Percentiles rank a stretch among this genome's conserved stretches.
Conservation (phyloP, 1,284 basidiomycete genomes). For the Puccinia horiana region DNA sequence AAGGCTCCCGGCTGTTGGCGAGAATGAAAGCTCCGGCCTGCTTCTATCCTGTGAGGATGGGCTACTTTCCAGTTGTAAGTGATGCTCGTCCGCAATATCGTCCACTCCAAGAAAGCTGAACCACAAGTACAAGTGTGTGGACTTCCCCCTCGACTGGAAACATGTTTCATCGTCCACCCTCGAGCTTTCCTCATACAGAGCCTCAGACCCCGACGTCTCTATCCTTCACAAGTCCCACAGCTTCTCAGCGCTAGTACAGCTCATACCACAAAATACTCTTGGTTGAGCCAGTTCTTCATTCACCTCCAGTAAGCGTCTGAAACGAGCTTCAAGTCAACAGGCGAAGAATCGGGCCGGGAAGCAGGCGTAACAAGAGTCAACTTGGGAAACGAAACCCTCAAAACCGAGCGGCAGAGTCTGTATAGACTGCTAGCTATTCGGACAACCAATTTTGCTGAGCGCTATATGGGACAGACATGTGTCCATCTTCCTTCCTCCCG, state of each 20-base stretch:
- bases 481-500: not conserved
- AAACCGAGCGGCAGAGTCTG: slow-evolving; percentile 19
- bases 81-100: too few species aligned
- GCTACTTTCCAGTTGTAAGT: too few species aligned
- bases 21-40: too few species aligned
- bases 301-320: not conserved
- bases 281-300: not conserved
- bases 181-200: not conserved
- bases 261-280: not conserved
- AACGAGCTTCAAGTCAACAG: not conserved
- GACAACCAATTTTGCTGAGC: not conserved
- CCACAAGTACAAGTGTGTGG: too few species aligned
- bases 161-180: slow-evolving; percentile 14
- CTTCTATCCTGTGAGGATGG: too few species aligned
- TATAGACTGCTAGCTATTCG: not conserved
- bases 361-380: not conserved
- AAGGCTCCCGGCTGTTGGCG: too few species aligned
- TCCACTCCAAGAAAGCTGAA: not conserved
- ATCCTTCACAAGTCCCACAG: not conserved
- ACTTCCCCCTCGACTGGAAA: not conserved
- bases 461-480: not conserved
- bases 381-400: not conserved
- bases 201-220: not conserved
- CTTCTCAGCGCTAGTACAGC: not conserved
- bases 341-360: not conserved